A percentile compares a stretch with the other conserved stretches of the same genome.
Evolutionary conservation across 371 early-diverging fungal species (phyloP).

Genomic region (Sporodiniella umbellata): DNA sequence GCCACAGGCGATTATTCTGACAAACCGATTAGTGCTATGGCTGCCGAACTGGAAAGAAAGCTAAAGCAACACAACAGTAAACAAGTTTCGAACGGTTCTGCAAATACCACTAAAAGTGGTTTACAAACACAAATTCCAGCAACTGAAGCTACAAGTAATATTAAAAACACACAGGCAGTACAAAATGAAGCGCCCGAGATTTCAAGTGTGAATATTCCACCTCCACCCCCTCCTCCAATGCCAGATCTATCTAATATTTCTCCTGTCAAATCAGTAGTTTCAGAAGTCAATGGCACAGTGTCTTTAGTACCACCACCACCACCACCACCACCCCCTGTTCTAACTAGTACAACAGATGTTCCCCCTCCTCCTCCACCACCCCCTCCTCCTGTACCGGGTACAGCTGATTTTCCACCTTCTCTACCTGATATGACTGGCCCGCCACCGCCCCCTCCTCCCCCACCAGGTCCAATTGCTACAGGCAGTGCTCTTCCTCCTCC

Average conservation of each 20-base stretch:
- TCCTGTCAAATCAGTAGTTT: not conserved
- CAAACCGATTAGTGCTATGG: conserved; percentile 34
- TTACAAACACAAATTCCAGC: not conserved
- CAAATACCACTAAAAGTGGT: not conserved
- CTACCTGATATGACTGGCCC: conserved; percentile 4
- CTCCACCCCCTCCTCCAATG: not conserved
- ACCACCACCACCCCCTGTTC: conserved; percentile 16
- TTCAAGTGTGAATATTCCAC: not conserved
- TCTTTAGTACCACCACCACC: conserved; percentile 5
- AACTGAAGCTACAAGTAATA: not conserved
- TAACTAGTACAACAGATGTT: conserved; percentile 3
- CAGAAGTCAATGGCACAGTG: not conserved
- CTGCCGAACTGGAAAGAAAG: conserved; percentile 34
- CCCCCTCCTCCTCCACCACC: conserved; percentile 24
- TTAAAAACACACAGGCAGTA: not conserved
- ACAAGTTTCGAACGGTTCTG: not conserved
- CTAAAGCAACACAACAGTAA: conserved; percentile 14
- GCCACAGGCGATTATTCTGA: conserved; percentile 18
- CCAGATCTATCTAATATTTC: not conserved
- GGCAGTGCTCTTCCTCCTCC: conserved; percentile 48
- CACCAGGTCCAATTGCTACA: conserved; percentile 6
- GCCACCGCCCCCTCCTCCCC: conserved; percentile 17
- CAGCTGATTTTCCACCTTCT: conserved; percentile 7
- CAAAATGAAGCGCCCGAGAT: not conserved
- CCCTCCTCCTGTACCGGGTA: conserved; percentile 5